Percentiles rank a stretch among this genome's conserved stretches.
phyloP scores from a whole-genome alignment of 2,329 filamentous ascomycete species.

The Magnaporthiopsis incrustans region DNA sequence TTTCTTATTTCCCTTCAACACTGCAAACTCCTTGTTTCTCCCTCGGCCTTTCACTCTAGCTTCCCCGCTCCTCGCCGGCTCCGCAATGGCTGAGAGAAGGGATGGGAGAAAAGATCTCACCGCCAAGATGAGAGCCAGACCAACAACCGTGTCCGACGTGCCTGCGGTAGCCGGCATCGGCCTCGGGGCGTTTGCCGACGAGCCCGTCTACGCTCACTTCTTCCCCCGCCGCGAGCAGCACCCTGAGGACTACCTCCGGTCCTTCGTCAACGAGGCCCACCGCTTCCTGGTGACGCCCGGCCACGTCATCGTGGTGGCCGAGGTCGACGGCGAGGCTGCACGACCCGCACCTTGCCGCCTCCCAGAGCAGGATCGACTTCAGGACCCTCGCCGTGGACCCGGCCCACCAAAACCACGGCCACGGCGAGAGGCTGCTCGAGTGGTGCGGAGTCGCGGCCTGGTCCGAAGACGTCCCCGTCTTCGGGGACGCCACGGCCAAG shows the following conservation, averaged over 20 bases:
- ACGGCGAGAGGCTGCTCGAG: constrained; percentile 1
- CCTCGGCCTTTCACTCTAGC: no score
- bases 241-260: not conserved
- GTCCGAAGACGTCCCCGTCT: not conserved
- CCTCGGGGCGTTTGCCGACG: not conserved
- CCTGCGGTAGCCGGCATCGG: constrained; percentile 1
- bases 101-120: no score
- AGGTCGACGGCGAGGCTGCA: constrained; percentile 1
- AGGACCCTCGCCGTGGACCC: constrained; percentile 2
- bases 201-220: not conserved
- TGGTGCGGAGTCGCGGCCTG: constrained; percentile 3
- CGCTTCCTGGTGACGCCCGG: not conserved
- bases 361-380: constrained; percentile 1
- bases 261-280: constrained; percentile 2
- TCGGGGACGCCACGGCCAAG: constrained; percentile 1
- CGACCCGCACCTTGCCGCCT: not conserved
- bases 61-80: no score
- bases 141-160: not conserved
- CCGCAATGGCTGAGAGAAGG: no score
- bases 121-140: no score
- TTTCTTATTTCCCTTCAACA: no score
- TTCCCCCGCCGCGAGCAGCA: not conserved
- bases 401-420: not conserved
- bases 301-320: constrained; percentile 2
- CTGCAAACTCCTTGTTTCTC: no score